Evolutionary conservation across 2,329 filamentous ascomycete genomes (phyloP), one percentile per base, ranked within the genome.

Genomic region (Xylariaceae sp.): DNA sequence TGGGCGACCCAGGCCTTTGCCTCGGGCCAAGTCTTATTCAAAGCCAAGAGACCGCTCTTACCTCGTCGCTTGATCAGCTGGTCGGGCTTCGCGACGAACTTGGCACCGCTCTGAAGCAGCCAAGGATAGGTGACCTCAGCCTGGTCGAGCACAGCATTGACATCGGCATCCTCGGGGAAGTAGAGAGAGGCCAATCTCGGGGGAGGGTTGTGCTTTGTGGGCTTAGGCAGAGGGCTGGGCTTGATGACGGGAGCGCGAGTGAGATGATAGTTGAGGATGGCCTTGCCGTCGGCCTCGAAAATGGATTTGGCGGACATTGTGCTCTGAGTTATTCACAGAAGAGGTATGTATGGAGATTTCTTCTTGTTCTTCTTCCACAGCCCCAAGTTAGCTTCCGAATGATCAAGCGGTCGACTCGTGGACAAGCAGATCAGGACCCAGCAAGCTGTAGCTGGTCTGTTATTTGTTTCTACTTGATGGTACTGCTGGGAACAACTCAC

Each of bases 201-300:
- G 52, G 93, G 85, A 60, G 93, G 76, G 77, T 97, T 97, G 84
- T 98, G 93, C 70, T 82, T 93, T 56, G 86, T 72, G 55, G 87
- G 79, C 58, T 80, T 69, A 60, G 91, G 88, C 47, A 97, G 89
- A 73, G 93, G 90, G 66, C 90, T 92, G 59, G 92, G 88, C 86
- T 96, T 97, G 83, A 98, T 95, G 71, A 95, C 86, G 58, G 90
- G 85, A 61, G 93, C 89, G 69, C 93, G 87, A 63, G 93, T 97
- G 74, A 98, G 90, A 80, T 97, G 93, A 82, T 97, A 98, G 87
- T 96, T 97, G 82, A 98, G 82, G 79, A 98, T 97, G 82, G 93
- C 93, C 87, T 98, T 98, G 83, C 93, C 93, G 78, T 98, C 93
- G 80, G 92, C 92, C 81, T 98, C 93, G 80, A 87, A 76, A 69